A percentile compares a stretch with the other conserved stretches of the same genome.
These are phyloP conservation scores for Corylus avellana DNA, from an alignment of 306 rosid species.

Conservation along the genomic window DNA sequence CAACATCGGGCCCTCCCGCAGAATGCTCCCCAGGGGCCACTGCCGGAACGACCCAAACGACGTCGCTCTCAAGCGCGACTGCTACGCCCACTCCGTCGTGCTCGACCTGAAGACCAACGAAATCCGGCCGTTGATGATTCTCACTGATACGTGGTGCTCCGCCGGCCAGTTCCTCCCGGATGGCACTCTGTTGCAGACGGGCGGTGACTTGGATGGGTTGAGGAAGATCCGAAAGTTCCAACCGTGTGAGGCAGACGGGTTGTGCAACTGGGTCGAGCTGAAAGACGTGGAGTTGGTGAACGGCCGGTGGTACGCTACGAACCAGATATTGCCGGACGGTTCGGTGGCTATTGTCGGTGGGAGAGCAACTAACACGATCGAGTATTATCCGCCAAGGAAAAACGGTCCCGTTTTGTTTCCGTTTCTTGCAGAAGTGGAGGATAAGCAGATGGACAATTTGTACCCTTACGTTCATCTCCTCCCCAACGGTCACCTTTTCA, in stretches of 20 bases:
- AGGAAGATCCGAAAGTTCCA: conserved; percentile 61
- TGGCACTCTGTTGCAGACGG: conserved; percentile 77
- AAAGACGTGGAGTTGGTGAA: conserved; percentile 47
- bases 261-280: conserved; percentile 76
- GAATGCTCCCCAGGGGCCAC: conserved; percentile 50
- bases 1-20: conserved; percentile 70
- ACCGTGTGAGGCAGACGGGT: conserved; percentile 51
- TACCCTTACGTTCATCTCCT: conserved; percentile 89
- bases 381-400: conserved; percentile 60
- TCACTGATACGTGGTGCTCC: conserved; percentile 96
- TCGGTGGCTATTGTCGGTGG: conserved; percentile 75
- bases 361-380: conserved; percentile 62
- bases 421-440: conserved; percentile 62
- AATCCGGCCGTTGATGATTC: conserved; percentile 66
- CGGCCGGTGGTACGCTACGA: conserved; percentile 81
- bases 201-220: conserved; percentile 76
- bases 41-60: conserved; percentile 63
- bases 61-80: conserved; percentile 54
- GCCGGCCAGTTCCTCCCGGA: conserved; percentile 86
- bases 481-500: conserved; percentile 73
- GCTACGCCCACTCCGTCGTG: conserved; percentile 78
- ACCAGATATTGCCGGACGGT: conserved; percentile 79
- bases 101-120: conserved; percentile 58
- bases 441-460: conserved; percentile 77
- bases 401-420: conserved; percentile 62